Evolutionary conservation across 345 rosid species (phyloP).

Genomic region (Ceriops tagal): DNA sequence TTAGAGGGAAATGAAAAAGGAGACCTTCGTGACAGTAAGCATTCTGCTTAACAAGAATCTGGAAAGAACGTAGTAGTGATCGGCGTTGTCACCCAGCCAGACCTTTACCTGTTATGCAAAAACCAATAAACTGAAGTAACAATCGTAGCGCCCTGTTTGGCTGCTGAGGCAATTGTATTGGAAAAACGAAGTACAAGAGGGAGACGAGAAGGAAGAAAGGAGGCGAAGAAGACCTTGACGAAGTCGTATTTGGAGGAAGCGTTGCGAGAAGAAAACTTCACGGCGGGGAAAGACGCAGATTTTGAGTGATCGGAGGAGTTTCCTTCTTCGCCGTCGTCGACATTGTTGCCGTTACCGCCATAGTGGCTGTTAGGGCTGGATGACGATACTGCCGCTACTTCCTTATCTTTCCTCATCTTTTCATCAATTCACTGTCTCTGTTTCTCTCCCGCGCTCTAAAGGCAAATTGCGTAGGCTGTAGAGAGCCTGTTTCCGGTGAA

Average conservation of each 20-base stretch:
- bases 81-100: slow-evolving; percentile 94
- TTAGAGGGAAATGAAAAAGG: background rate
- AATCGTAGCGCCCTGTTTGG: background rate
- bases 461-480: no score
- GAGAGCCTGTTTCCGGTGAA: no score
- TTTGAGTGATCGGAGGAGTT: slow-evolving; percentile 13
- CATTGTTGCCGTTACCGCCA: slow-evolving; percentile 11
- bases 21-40: slow-evolving; percentile 96
- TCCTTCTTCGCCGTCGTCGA: slow-evolving; percentile 10
- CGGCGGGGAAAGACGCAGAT: slow-evolving; percentile 34
- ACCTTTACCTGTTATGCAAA: slow-evolving; percentile 65
- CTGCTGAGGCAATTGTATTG: background rate
- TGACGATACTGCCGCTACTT: slow-evolving; percentile 7
- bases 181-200: background rate
- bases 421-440: background rate
- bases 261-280: slow-evolving; percentile 58
- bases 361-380: slow-evolving; percentile 15
- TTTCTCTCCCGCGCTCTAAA: no score
- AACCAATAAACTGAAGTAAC: background rate
- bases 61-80: slow-evolving; percentile 92
- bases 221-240: slow-evolving; percentile 47
- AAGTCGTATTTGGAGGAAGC: slow-evolving; percentile 80
- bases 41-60: slow-evolving; percentile 91
- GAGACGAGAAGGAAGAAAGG: background rate
- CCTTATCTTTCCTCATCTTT: slow-evolving; percentile 35